Evolutionary conservation across 2,329 filamentous ascomycete genomes (phyloP).

Genomic region (Cladophialophora carrionii): DNA sequence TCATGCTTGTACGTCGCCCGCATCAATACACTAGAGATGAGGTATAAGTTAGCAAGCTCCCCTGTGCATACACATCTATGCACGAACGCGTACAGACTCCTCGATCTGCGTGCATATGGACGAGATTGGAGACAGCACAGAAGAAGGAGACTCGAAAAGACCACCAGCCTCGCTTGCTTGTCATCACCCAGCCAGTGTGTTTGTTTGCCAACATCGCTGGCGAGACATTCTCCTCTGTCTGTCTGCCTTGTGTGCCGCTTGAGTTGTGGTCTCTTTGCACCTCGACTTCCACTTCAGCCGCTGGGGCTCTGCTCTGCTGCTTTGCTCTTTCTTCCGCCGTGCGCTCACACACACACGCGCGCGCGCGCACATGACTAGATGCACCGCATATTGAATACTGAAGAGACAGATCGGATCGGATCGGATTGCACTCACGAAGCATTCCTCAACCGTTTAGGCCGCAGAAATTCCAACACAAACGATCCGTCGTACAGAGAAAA

Average conservation of each 20-base stretch:
- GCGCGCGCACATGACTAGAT: too few species aligned
- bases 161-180: too few species aligned
- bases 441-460: slow-evolving; percentile 24
- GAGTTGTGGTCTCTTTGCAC: too few species aligned
- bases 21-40: slow-evolving; percentile 25
- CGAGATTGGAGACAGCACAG: not conserved
- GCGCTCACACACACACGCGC: too few species aligned
- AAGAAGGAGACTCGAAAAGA: not conserved
- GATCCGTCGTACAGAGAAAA: slow-evolving; percentile 23
- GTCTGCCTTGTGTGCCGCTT: too few species aligned
- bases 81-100: not conserved
- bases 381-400: not conserved
- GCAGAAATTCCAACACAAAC: slow-evolving; percentile 29
- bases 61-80: not conserved
- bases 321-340: too few species aligned
- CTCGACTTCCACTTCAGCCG: too few species aligned
- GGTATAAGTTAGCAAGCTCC: not conserved
- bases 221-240: too few species aligned
- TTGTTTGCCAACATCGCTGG: too few species aligned
- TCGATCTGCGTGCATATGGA: not conserved
- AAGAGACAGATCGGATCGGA: not conserved
- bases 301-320: too few species aligned
- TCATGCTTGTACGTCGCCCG: slow-evolving; percentile 26
- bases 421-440: slow-evolving; percentile 28
- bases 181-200: too few species aligned